Conservation (phyloP, 345 rosid genomes). For the Firmiana major region DNA sequence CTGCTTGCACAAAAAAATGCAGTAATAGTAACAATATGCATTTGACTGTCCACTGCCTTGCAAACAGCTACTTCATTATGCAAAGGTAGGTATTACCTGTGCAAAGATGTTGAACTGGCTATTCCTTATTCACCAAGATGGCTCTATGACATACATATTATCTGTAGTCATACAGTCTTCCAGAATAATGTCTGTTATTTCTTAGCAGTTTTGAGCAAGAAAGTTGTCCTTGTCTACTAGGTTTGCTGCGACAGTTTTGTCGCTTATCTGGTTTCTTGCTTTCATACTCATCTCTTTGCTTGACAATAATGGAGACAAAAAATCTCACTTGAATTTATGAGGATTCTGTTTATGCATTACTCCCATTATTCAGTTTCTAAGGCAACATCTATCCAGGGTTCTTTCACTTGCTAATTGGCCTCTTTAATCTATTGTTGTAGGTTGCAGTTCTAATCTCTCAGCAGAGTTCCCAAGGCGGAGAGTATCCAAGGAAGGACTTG, state of each 20-base stretch:
- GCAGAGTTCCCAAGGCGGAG: background rate
- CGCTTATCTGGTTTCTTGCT: background rate
- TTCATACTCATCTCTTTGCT: background rate
- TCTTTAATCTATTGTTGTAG: background rate
- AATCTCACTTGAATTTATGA: background rate
- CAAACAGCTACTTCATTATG: background rate
- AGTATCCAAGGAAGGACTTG: background rate
- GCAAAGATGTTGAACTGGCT: background rate
- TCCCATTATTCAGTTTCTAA: background rate
- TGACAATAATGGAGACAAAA: background rate
- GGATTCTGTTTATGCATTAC: background rate
- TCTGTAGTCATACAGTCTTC: no score
- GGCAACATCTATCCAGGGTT: background rate
- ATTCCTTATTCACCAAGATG: background rate
- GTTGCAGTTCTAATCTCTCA: background rate
- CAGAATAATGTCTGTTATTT: background rate
- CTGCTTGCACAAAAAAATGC: background rate
- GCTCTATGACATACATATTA: background rate
- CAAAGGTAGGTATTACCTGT: background rate
- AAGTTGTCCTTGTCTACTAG: background rate
- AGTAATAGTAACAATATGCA: background rate
- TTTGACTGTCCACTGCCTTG: background rate
- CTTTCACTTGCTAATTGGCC: background rate
- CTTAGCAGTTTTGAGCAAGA: background rate
- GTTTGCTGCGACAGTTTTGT: background rate